Evolutionary conservation across 768 basidiomycete species (phyloP), one percentile per base, ranked within the genome.

Genomic region (Lentinula edodes): DNA sequence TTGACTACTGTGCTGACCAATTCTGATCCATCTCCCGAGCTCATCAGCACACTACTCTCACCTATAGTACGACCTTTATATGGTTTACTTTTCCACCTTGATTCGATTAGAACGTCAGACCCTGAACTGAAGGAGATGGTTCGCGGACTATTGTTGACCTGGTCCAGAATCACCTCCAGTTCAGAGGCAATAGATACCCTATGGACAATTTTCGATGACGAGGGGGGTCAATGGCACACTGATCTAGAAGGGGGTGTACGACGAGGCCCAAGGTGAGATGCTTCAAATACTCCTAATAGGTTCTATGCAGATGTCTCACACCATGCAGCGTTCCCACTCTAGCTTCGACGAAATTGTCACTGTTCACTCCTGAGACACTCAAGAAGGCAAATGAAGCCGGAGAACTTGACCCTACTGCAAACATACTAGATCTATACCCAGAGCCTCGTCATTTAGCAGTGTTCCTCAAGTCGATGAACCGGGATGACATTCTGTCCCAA

Each of bases 1-100:
- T 70, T 93, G 18, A 75, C 80, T 55, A 75, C 77, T 0, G 74
- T 95, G 32, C 73, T 91, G 2, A 80, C 86, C 5, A 90, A 94
- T 65, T 84, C 87, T 5, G 91, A 95, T 64, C 92, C 93, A 5
- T 88, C 90, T 3, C 89, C 92, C 0, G 71, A 74, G 2, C 78
- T 92, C 45, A 80, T 92, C 43, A 79, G 85, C 0, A 70, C 76
- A 18, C 67, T 93, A 6, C 69, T 94, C 8, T 86, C 88, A 1
- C 90, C 91, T 0, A 82, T 95, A 38, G 65, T 89, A 0, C 74
- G 87, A 0, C 72, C 82, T 0, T 71, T 96, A 6, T 93, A 93
- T 71, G 78, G 85, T 1, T 74, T 95, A 1, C 72, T 81, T 3
- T 79, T 77, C 61, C 75, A 84, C 61, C 67, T 93, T 8, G 80